A percentile compares a stretch with the other conserved stretches of the same genome.
Conservation (phyloP, 768 basidiomycete species). For the Suillus decipiens region DNA sequence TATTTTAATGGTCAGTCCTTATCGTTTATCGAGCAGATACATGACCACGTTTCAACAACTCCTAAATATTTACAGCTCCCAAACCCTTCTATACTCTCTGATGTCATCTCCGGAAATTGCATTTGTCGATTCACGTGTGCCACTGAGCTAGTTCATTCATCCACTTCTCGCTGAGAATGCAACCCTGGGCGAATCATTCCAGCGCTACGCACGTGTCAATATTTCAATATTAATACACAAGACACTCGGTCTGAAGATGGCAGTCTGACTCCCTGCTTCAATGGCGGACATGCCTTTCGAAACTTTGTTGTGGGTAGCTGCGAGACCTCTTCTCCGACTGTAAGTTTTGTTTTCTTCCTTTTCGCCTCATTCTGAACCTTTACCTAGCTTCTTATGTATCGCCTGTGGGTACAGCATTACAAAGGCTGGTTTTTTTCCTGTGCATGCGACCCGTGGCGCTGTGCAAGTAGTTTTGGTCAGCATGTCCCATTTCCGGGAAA, state of each 20-base stretch:
- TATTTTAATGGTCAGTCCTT: no score
- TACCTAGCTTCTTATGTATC: neutral
- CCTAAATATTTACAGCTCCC: neutral
- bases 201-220: neutral
- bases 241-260: neutral
- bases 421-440: neutral
- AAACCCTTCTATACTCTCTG: neutral
- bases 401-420: neutral
- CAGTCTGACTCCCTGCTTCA: neutral
- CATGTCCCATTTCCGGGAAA: neutral
- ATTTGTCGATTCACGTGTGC: neutral
- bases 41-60: neutral
- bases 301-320: constrained; percentile 1
- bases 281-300: neutral
- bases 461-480: neutral
- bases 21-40: no score
- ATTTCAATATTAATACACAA: neutral
- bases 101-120: neutral
- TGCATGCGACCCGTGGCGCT: neutral
- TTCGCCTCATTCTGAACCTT: neutral
- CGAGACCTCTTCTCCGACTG: constrained; percentile 1
- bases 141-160: neutral
- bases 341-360: neutral
- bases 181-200: neutral
- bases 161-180: neutral